Conservation (phyloP, 1,139 yeast species). For the Taphrina sp. region DNA sequence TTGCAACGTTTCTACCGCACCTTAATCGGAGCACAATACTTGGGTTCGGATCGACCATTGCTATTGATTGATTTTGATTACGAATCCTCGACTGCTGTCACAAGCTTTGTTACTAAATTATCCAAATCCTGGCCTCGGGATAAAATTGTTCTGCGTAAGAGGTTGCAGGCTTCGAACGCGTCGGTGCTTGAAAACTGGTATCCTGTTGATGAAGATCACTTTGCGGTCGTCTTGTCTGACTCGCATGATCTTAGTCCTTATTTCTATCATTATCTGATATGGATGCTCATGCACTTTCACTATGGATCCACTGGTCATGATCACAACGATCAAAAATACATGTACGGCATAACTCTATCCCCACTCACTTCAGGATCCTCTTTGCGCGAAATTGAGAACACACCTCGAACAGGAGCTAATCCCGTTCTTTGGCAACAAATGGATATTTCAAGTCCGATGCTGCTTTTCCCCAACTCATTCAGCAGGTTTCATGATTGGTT, state of each 20-base stretch:
- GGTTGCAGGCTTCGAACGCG: background rate
- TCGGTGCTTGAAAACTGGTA: conserved; percentile 3
- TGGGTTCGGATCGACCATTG: background rate
- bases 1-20: background rate
- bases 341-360: background rate
- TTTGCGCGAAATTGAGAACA: background rate
- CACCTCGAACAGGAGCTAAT: background rate
- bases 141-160: background rate
- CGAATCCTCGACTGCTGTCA: background rate
- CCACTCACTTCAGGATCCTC: background rate
- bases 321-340: background rate
- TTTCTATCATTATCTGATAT: background rate
- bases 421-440: background rate
- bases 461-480: conserved; percentile 5
- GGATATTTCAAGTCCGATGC: background rate
- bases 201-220: background rate
- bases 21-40: conserved; percentile 3
- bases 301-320: background rate
- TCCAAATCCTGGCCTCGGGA: conserved; percentile 7
- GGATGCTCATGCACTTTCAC: background rate
- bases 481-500: background rate
- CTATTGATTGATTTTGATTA: background rate
- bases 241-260: conserved; percentile 8
- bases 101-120: background rate
- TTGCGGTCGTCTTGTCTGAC: background rate